Base-by-base conservation (phyloP, 2,329 filamentous ascomycete genomes). In the Diaporthe ilicicola region DNA sequence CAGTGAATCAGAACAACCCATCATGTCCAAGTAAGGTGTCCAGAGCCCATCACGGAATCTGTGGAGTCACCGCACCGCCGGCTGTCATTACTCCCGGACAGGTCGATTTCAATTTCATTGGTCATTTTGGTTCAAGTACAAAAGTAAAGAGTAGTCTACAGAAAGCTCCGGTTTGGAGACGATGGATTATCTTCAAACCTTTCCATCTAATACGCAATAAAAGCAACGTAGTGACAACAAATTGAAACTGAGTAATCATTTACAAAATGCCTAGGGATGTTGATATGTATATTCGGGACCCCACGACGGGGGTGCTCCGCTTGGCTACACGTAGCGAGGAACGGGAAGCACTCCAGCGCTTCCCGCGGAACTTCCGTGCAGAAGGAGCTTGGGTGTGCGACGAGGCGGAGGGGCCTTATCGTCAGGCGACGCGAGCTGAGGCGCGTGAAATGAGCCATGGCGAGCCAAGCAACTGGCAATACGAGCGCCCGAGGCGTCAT, bases 251-350 rank as follows among this genome's bases (percentile, higher is more conserved):
- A 13, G 13, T 29, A 17, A 29, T 17, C 13, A 19, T 24, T 12
- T 22, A 4, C 37, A 17, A 59, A 39, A 68, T 68, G 66, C 39
- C 53, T 22, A 15, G 42, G 27, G 24, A 17, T 10, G 42, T 3
- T 19, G 32, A 68, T 9, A 68, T 68, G 66, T 68, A 39, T 15
- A 15, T 68, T 12, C 34, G 6, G 19, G 66, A 68, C 24, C 5
- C 42, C 8, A 55, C 29, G 17, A 59, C 66, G 9, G 54, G 54
- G 2, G 22, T 50, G 1, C 55, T 50, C 17, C 53, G 66, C 19
- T 42, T 68, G 19, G 66, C 66, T 15, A 68, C 66, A 15, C 42
- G 53, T 15, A 8, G 29, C 5, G 66, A 68, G 53, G 53, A 37
- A 51, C 17, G 37, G 3, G 34, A 29, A 9, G 37, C 24, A 0